Base-by-base conservation (phyloP, 129 eudicot genomes). In the Helichrysum umbraculigerum region DNA sequence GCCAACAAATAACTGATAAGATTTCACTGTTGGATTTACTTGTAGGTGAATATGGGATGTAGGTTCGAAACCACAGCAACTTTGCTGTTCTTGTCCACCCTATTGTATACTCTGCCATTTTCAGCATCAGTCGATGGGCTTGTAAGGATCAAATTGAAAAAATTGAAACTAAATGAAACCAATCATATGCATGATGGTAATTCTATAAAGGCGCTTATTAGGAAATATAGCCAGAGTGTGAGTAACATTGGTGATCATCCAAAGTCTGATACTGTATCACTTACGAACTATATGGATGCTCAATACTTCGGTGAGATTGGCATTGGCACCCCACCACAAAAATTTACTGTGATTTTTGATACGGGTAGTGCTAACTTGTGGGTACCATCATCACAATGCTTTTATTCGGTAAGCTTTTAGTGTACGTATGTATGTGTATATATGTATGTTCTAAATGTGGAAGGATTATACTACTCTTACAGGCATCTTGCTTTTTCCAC, bases 301-400 rank as follows among this genome's bases (percentile, higher is more conserved):
- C 72, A 75, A 65, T 75, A 75, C 52, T 75, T 64, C 14, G 79
- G 72, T 6, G 79, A 75, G 54, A 75, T 64, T 75, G 72, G 79
- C 1, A 75, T 79, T 78, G 92, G 89, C 62, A 82, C 86, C 62
- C 92, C 90, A 6, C 82, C 90, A 63, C 90, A 86, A 69, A 86
- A 76, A 32, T 86, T 86, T 68, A 86, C 80, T 47, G 89, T 88
- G 16, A 81, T 85, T 14, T 88, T 88, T 63, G 92, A 88, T 70
- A 88, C 92, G 0, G 89, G 92, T 19, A 88, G 92, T 66, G 79
- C 79, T 47, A 75, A 75, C 62, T 63, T 75, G 50, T 75, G 79
- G 79, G 42, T 75, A 47, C 72, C 79, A 47, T 88, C 92, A 28
- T 54, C 89, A 10, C 73, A 85, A 80, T 88, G 92, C 73, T 72